Evolutionary conservation across 352 stramenopile species (phyloP), one percentile per base, ranked within the genome.

Genomic region (Globisporangium camurandrum): DNA sequence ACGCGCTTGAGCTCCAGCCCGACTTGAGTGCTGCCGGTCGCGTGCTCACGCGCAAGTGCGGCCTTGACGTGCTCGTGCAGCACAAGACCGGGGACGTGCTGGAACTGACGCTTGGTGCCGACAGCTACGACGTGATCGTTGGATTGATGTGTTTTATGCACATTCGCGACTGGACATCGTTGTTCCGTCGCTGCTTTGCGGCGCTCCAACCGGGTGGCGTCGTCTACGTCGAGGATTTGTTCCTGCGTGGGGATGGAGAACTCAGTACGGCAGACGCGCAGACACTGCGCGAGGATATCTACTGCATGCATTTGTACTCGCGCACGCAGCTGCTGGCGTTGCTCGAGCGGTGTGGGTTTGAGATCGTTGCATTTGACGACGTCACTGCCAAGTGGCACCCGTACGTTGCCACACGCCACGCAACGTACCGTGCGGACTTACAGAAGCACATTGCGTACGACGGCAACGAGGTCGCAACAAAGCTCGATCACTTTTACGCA

Each of bases 211-310:
- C 73, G 11, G 74, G 68, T 19, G 84, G 78, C 0, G 64, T 83
- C 30, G 23, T 95, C 20, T 93, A 88, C 54, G 65, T 87, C 10
- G 81, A 95, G 33, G 84, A 93, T 47, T 93, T 87, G 51, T 88
- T 86, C 62, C 50, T 67, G 23, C 65, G 57, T 33, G 63, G 69
- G 0, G 19, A 53, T 4, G 49, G 53, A 3, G 16, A 17, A 22
- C 72, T 93, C 59, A 72, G 22, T 14, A 12, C 75, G 0, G 33
- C 64, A 0, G 54, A 79, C 11, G 80, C 92, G 46, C 19, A 58
- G 12, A 36, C 71, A 2, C 61, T 95, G 30, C 46, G 62, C 14
- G 49, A 75, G 22, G 81, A 95, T 50, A 54, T 95, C 8, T 92
- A 78, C 59, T 87, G 70, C 45, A 41, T 56, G 8, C 61, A 73